Base-by-base conservation (phyloP, 805 yeast species). In the Candida pini region DNA sequence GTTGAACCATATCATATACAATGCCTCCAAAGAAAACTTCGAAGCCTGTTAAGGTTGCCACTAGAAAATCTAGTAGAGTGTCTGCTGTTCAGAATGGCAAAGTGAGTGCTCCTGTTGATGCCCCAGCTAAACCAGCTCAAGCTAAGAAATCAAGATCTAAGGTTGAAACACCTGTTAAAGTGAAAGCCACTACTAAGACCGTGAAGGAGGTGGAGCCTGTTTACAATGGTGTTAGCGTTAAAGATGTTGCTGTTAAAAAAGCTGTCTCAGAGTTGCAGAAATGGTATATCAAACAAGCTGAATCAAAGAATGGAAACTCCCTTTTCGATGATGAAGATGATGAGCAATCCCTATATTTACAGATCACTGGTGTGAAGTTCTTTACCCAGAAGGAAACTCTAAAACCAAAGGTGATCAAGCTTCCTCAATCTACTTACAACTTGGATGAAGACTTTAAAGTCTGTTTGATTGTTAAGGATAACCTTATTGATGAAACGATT, bases 401-500 rank as follows among this genome's bases (percentile, higher is more conserved):
- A 44, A 79, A 79, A 52, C 76, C 81, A 19, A 71, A 69, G 48
- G 43, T 65, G 34, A 60, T 78, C 28, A 46, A 59, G 23, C 56
- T 80, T 32, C 48, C 60, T 41, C 67, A 79, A 50, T 60, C 81
- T 3, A 56, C 75, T 28, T 61, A 65, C 49, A 50, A 60, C 30
- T 58, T 58, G 33, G 71, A 67, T 28, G 49, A 53, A 16, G 72
- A 68, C 21, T 60, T 74, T 40, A 66, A 68, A 31, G 68, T 77
- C 30, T 88, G 87, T 61, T 62, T 79, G 43, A 69, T 87, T 43
- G 74, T 85, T 31, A 76, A 85, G 48, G 95, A 88, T 53, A 60
- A 66, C 37, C 58, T 71, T 26, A 65, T 75, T 14, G 61, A 60
- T 40, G 53, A 62, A n/a, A 68, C 61, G 19, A 57, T 66, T 34